A percentile compares a stretch with the other conserved stretches of the same genome.
Evolutionary conservation across 345 rosid genomes (phyloP).

Genomic region (Citrus sinensis): DNA sequence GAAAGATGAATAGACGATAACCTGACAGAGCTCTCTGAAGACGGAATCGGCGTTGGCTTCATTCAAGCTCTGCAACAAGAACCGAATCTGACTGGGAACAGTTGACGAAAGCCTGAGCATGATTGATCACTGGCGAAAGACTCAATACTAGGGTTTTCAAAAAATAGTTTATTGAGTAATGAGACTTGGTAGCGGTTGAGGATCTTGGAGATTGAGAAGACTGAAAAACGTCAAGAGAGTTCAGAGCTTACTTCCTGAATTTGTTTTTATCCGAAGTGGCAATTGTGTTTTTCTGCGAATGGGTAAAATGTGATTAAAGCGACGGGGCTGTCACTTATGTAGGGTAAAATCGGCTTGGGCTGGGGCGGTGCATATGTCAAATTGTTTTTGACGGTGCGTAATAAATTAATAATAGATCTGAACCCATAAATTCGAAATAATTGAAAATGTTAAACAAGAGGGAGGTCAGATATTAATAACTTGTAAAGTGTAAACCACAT

Average conservation of each 20-base stretch:
- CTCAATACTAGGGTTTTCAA: constrained; percentile 19
- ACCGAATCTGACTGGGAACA: constrained; percentile 62
- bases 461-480: no score
- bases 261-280: neutral
- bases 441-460: no score
- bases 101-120: constrained; percentile 53
- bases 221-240: constrained; percentile 15
- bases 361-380: neutral
- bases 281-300: neutral
- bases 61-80: constrained; percentile 52
- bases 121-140: constrained; percentile 23
- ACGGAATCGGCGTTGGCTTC: constrained; percentile 62
- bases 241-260: neutral
- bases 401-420: no score
- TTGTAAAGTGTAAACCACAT: no score
- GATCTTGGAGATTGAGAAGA: constrained; percentile 16
- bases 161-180: neutral
- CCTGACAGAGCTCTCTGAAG: constrained; percentile 62
- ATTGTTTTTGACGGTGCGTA: no score
- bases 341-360: neutral
- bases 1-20: constrained; percentile 3
- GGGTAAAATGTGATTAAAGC: neutral
- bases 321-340: neutral
- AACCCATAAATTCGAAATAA: no score
- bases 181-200: neutral